phyloP scores from a whole-genome alignment of 2,329 filamentous ascomycete species.

The Fusarium napiforme region DNA sequence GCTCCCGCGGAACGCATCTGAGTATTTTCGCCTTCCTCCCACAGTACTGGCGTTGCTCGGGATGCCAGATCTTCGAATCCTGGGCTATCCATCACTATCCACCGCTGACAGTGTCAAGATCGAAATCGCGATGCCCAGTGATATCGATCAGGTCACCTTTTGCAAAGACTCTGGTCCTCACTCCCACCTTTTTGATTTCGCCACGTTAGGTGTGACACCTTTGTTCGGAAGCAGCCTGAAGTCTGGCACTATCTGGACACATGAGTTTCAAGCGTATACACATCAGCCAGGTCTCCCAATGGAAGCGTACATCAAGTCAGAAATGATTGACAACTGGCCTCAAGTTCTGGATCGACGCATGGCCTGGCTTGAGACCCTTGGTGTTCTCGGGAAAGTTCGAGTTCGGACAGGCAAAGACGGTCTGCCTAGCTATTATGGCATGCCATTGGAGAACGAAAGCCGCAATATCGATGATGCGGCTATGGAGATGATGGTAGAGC shows the following conservation, averaged over 20 bases:
- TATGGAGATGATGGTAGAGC: fast-evolving
- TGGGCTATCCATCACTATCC: too few relatives aligned
- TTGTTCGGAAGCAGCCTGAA: fast-evolving
- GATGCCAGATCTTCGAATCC: too few relatives aligned
- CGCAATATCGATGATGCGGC: fast-evolving
- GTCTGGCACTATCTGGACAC: not conserved
- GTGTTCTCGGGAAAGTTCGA: fast-evolving
- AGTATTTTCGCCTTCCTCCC: too few relatives aligned
- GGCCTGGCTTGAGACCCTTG: not conserved
- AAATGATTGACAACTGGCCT: fast-evolving
- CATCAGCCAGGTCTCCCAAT: fast-evolving
- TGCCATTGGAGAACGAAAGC: not conserved
- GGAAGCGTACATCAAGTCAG: fast-evolving
- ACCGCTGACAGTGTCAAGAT: too few relatives aligned
- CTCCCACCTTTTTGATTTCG: too few relatives aligned
- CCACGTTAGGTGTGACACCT: too few relatives aligned
- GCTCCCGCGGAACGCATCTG: too few relatives aligned
- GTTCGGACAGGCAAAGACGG: fast-evolving
- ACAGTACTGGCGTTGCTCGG: too few relatives aligned
- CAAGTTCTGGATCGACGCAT: fast-evolving
- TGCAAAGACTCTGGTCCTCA: too few relatives aligned
- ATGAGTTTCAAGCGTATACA: not conserved
- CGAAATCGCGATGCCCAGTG: too few relatives aligned
- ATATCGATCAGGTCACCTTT: too few relatives aligned
- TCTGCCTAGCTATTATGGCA: not conserved